Evolutionary conservation across 2,329 filamentous ascomycete species (phyloP), one percentile per base, ranked within the genome.

Genomic region (Nemania sp.): DNA sequence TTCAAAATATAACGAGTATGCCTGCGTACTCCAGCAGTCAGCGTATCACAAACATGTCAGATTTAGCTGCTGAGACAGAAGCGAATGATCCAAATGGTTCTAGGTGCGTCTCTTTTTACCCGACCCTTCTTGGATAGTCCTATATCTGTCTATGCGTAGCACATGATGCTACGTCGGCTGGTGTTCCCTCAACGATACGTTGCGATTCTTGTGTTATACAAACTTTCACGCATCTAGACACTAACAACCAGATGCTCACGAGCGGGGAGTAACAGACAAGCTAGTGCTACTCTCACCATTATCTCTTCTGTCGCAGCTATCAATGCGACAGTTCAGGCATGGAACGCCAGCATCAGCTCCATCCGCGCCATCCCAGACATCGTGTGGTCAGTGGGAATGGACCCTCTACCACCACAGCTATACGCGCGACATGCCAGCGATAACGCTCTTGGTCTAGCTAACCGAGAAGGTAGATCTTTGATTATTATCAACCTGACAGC

Each of bases 241-340:
- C 36, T 39, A 39, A 39, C 36, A 39, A 20, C 15, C 17, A 11
- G 39, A 5, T 28, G 24, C 28, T 30, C 28, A 17, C 26, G 24
- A 3, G 9, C 15, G 9, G 31, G 9, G 14, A 12, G 33, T 33
- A 20, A 37, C 31, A 49, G 45, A 30, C 45, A 49, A 26, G 45
- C 22, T 6, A 49, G 45, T 20, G 46, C 46, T 8, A 49, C 46
- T 5, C 15, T 50, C 15, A 44, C 41, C 7, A 44, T 44, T 15
- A n/a, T 7, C 20, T 26, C 39, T 9, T 9, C 39, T 5, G 40
- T 43, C 3, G 39, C 11, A 2, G 22, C 37, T 23, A 42, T 43
- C n/a, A n/a, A 26, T n/a, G 20, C 42, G 12, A 15, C 30, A 3
- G 28, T 45, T 1, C 4, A 15, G 2, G 42, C 42, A 3, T 46